Evolutionary conservation across 208 protist genomes (phyloP).

Genomic region (Eutreptiella sp.): DNA sequence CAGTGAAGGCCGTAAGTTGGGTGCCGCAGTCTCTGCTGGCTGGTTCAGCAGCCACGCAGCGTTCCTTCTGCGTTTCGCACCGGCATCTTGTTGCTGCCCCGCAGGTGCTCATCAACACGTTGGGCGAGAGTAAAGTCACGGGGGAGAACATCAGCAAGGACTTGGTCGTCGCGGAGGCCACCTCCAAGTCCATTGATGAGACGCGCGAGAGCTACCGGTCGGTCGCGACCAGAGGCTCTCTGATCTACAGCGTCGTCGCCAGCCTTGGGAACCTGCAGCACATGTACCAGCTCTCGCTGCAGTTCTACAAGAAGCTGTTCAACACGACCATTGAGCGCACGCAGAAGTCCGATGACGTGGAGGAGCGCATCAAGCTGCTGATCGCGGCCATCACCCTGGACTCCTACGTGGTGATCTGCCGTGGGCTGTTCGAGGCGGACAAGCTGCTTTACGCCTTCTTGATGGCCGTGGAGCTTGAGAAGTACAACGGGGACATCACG

Average conservation of each 20-base stretch:
- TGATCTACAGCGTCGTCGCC: conserved; percentile 61
- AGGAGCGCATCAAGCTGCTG: conserved; percentile 18
- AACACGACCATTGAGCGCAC: not conserved
- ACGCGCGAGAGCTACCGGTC: conserved; percentile 45
- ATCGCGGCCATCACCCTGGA: conserved; percentile 18
- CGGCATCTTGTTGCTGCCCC: too few relatives aligned
- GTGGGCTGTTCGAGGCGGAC: conserved; percentile 49
- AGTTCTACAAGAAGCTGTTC: conserved; percentile 39
- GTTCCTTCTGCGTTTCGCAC: too few relatives aligned
- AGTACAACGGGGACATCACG: conserved; percentile 19
- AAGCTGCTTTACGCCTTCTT: conserved; percentile 57
- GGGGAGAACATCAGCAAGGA: conserved; percentile 40
- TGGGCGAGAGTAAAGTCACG: conserved; percentile 53
- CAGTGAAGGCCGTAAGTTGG: too few relatives aligned
- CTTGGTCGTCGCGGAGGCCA: conserved; percentile 48
- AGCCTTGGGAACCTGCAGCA: conserved; percentile 42
- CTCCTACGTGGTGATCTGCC: conserved; percentile 44
- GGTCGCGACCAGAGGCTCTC: conserved; percentile 49
- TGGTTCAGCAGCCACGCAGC: too few relatives aligned
- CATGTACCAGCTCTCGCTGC: conserved; percentile 40
- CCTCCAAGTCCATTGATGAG: conserved; percentile 41
- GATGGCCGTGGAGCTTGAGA: conserved; percentile 35
- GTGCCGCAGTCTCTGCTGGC: too few relatives aligned
- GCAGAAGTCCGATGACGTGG: conserved; percentile 25
- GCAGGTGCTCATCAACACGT: conserved; percentile 53